Evolutionary conservation across 2,329 filamentous ascomycete genomes (phyloP), one percentile per base, ranked within the genome.

Genomic region (Cladosporium sp.): DNA sequence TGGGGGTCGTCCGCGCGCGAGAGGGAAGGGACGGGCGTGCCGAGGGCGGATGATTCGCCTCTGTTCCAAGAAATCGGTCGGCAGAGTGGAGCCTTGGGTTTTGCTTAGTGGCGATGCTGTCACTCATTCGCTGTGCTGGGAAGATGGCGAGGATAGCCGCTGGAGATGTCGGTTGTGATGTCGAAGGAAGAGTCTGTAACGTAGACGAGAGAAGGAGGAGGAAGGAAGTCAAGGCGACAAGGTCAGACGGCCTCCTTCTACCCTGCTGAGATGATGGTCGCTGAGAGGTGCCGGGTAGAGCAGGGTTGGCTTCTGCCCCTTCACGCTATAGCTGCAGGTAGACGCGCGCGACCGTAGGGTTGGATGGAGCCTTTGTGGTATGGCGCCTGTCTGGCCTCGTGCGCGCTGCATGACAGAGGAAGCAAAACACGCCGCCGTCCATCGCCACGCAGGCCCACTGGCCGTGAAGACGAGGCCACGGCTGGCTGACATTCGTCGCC

Each of bases 311-410:
- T 58, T 36, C 26, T 26, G 24, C 24, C 49, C 34, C n/a, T 41
- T 38, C 32, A 24, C 32, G 30, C 55, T 26, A 26, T 34, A 41
- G 34, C 32, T 62, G 59, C 60, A 63, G 15, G 28, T 63, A 63
- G 60, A 52, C 60, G 60, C 59, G 44, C 44, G 28, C 47, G 32
- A 26, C 32, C 32, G 49, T 30, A 28, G 15, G 14, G 32, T 32
- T 18, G 52, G 26, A 34, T n/a, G 51, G 28, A 12, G 28, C 30
- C 30, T 52, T 10, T 30, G 51, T 54, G 32, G 51, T 15, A 62
- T 54, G 47, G 44, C 58, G 58, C 21, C 41, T 47, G 41, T 54
- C 51, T 62, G 59, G 47, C 60, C 60, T 63, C 60, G 60, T 63
- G 60, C 47, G 24, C 52, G 47, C 60, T 63, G 47, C 60, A 54